These are phyloP conservation scores for Acacia confusa DNA, from an alignment of 306 rosid genomes.

Conservation along the genomic window DNA sequence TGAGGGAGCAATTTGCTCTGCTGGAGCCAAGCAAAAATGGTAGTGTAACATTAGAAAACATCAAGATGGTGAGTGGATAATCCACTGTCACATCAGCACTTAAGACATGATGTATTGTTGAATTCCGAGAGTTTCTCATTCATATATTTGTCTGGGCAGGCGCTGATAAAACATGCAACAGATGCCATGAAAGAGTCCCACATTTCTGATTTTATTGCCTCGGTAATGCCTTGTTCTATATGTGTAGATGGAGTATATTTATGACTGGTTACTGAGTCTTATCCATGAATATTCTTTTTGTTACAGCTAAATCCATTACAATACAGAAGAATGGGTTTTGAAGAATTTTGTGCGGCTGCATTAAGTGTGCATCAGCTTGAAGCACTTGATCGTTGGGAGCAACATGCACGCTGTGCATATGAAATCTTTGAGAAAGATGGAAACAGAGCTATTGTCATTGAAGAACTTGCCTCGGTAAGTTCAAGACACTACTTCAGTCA, in stretches of 20 bases:
- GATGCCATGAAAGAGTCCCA: conserved; percentile 75
- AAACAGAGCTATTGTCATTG: conserved; percentile 66
- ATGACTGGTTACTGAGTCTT: conserved; percentile 12
- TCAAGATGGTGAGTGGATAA: conserved; percentile 45
- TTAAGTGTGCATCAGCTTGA: conserved; percentile 72
- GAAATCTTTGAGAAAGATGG: conserved; percentile 74
- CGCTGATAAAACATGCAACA: conserved; percentile 56
- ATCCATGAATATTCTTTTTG: conserved; percentile 20
- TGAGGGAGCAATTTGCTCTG: conserved; percentile 62
- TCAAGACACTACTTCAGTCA: background rate
- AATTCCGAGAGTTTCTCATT: conserved; percentile 10
- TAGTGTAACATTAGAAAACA: conserved; percentile 53
- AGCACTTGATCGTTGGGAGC: conserved; percentile 77
- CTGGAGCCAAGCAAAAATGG: conserved; percentile 67
- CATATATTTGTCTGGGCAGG: conserved; percentile 41
- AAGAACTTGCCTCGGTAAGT: conserved; percentile 77
- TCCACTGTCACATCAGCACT: conserved; percentile 13
- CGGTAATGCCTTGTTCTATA: conserved; percentile 40
- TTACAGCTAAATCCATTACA: conserved; percentile 68
- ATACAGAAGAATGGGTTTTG: conserved; percentile 78
- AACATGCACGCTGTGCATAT: conserved; percentile 67
- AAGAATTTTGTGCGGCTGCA: conserved; percentile 76
- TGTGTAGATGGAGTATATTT: background rate
- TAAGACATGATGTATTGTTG: background rate
- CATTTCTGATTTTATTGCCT: conserved; percentile 52